Conservation (phyloP, 345 rosid genomes). For the Triadica sebifera region DNA sequence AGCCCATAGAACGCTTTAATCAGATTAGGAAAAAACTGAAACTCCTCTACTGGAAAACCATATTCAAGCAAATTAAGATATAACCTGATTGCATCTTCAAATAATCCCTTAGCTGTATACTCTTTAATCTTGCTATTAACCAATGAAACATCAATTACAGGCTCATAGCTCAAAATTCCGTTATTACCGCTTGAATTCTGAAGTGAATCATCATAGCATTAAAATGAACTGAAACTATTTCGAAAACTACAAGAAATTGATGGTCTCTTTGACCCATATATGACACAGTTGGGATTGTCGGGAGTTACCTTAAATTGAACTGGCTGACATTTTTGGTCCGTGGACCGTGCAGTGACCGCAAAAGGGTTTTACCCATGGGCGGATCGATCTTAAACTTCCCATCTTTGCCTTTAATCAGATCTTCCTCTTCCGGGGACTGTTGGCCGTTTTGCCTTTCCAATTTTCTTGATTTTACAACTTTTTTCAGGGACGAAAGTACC, state of each 20-base stretch:
- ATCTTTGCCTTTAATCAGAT: background rate
- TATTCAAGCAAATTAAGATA: conserved; percentile 36
- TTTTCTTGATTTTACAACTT: no score
- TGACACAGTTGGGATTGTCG: conserved; percentile 1
- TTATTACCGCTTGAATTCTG: background rate
- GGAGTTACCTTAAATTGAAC: conserved; percentile 10
- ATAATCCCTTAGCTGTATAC: conserved; percentile 29
- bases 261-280: background rate
- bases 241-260: conserved; percentile 8
- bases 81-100: conserved; percentile 34
- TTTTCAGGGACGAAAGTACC: background rate
- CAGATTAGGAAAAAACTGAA: conserved; percentile 38
- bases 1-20: conserved; percentile 43
- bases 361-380: conserved; percentile 6
- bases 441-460: background rate
- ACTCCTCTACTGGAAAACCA: conserved; percentile 31
- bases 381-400: conserved; percentile 14
- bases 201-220: conserved; percentile 9
- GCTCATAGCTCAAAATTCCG: conserved; percentile 15
- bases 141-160: conserved; percentile 21
- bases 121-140: conserved; percentile 28
- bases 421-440: background rate
- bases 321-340: background rate
- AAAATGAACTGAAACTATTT: background rate
- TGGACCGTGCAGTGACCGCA: conserved; percentile 5